Percentiles rank a stretch among this genome's conserved stretches.
Conservation (phyloP, 2,329 filamentous ascomycete genomes). For the Corinectria fuckeliana region DNA sequence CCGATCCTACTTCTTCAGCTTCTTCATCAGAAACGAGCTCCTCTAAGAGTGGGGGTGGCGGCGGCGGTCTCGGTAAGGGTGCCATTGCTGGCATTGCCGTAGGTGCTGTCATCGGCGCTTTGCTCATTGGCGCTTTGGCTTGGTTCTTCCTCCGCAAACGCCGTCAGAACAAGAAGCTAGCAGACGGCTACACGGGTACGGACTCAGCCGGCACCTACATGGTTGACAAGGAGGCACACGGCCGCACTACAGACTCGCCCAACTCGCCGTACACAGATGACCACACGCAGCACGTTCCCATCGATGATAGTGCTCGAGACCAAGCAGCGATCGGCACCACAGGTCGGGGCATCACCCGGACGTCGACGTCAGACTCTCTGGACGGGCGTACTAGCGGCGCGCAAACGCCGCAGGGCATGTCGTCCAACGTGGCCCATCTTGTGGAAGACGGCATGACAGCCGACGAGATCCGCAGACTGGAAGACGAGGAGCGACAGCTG, state of each 20-base stretch:
- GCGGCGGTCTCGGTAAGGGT: slow-evolving; percentile 47
- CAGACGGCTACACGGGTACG: slow-evolving; percentile 32
- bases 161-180: slow-evolving; percentile 35
- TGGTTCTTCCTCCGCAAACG: slow-evolving; percentile 55
- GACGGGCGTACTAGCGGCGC: slow-evolving; percentile 24
- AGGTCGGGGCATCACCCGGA: slow-evolving; percentile 20
- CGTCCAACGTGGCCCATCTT: slow-evolving; percentile 55
- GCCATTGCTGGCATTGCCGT: slow-evolving; percentile 57
- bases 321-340: slow-evolving; percentile 1
- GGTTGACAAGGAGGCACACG: slow-evolving; percentile 54
- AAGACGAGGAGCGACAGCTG: slow-evolving; percentile 64
- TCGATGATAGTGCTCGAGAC: slow-evolving; percentile 24
- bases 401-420: slow-evolving; percentile 41
- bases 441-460: slow-evolving; percentile 67
- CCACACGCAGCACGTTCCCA: slow-evolving; percentile 35
- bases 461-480: slow-evolving; percentile 60
- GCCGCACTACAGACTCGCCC: slow-evolving; percentile 46
- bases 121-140: slow-evolving; percentile 46
- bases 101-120: slow-evolving; percentile 47
- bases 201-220: slow-evolving; percentile 48
- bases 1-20: neutral
- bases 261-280: slow-evolving; percentile 55
- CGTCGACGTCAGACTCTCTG: slow-evolving; percentile 25
- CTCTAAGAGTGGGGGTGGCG: slow-evolving; percentile 11
- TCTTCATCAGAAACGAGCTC: neutral